These are phyloP conservation scores for Solanum piurae DNA, from an alignment of 257 asterid species.

Conservation along the genomic window DNA sequence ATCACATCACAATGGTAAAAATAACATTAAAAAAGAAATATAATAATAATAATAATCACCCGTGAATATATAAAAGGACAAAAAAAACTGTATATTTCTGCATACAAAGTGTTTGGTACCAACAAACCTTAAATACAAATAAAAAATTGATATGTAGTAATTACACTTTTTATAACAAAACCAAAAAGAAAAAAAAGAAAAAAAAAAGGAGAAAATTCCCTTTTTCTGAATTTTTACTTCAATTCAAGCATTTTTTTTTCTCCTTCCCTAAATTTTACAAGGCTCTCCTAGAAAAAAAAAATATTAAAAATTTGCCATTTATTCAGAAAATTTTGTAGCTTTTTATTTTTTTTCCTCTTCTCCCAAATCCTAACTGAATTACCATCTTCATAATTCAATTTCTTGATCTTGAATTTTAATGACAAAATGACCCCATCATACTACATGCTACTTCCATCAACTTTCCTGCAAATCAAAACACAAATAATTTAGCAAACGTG, in stretches of 20 bases:
- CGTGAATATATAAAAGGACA: not conserved
- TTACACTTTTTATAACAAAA: slow-evolving; percentile 60
- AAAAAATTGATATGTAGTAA: slow-evolving; percentile 55
- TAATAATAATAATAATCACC: not conserved
- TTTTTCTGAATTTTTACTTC: slow-evolving; percentile 18
- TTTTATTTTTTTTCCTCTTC: not conserved
- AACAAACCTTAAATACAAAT: slow-evolving; percentile 46
- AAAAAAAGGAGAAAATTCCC: not conserved
- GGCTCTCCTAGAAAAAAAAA: slow-evolving; percentile 17
- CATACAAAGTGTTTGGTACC: slow-evolving; percentile 37
- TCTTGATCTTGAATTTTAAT: slow-evolving; percentile 13
- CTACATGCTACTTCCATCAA: slow-evolving; percentile 78
- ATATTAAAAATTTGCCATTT: slow-evolving; percentile 16
- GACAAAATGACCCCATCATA: slow-evolving; percentile 67
- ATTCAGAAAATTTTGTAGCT: slow-evolving; percentile 2
- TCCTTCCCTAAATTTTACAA: slow-evolving; percentile 32
- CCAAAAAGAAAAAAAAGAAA: not conserved
- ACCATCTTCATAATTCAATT: slow-evolving; percentile 17
- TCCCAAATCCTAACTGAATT: not conserved
- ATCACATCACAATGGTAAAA: not conserved
- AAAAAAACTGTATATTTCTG: slow-evolving; percentile 8
- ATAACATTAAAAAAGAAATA: not conserved
- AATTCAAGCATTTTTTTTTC: slow-evolving; percentile 14
- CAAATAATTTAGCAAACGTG: not conserved
- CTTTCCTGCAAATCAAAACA: slow-evolving; percentile 46